A percentile compares a stretch with the other conserved stretches of the same genome.
phyloP scores from a whole-genome alignment of 2,329 filamentous ascomycete genomes.

The Aspergillus proliferans region DNA sequence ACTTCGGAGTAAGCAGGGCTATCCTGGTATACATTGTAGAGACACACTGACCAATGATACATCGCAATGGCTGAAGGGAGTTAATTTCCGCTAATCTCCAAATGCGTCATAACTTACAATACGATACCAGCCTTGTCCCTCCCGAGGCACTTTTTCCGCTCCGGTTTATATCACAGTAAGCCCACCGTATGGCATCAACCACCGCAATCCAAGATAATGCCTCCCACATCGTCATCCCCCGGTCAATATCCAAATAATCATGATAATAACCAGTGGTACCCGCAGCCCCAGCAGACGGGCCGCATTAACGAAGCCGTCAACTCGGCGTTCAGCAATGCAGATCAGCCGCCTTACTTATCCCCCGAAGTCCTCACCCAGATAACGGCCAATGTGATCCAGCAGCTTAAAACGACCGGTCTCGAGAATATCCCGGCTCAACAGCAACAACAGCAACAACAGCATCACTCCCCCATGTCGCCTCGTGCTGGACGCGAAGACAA shows the following conservation, averaged over 20 bases:
- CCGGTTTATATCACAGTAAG: no score
- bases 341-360: constrained; percentile 47
- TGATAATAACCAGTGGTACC: constrained; percentile 11
- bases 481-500: background rate
- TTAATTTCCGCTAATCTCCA: no score
- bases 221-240: no score
- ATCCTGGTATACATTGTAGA: no score
- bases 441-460: constrained; percentile 16
- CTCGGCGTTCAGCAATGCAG: constrained; percentile 49
- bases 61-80: no score
- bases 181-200: no score
- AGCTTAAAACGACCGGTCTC: constrained; percentile 46
- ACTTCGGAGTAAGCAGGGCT: no score
- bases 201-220: no score
- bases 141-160: no score
- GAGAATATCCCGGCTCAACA: constrained; percentile 24
- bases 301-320: constrained; percentile 54
- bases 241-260: background rate
- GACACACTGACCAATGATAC: no score
- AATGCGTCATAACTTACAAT: no score
- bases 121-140: no score
- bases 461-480: constrained; percentile 1
- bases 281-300: constrained; percentile 16
- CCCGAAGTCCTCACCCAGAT: constrained; percentile 58
- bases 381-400: constrained; percentile 53